Conservation (phyloP, 202 grass and related monocot genomes). For the Brachypodium distachyon region DNA sequence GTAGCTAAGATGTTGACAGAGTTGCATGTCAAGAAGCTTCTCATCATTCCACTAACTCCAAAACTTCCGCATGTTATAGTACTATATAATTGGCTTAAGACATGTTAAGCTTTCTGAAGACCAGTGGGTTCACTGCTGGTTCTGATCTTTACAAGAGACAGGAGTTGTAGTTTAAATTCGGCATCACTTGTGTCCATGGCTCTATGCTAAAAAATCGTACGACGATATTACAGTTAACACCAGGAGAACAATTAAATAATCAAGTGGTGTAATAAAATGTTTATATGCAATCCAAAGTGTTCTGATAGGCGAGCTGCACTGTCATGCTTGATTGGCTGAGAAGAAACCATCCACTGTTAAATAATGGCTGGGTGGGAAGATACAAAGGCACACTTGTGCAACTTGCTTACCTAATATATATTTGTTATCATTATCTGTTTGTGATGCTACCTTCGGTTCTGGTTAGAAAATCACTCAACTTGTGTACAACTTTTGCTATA, state of each 20-base stretch:
- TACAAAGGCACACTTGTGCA: slow-evolving; percentile 46
- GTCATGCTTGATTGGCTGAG: slow-evolving; percentile 28
- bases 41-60: slow-evolving; percentile 12
- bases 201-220: not conserved
- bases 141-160: slow-evolving; percentile 15
- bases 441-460: slow-evolving; percentile 31
- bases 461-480: slow-evolving; percentile 30
- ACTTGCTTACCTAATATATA: slow-evolving; percentile 48
- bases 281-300: slow-evolving; percentile 27
- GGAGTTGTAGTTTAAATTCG: slow-evolving; percentile 9
- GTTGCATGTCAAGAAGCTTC: slow-evolving; percentile 36
- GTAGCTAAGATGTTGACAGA: slow-evolving; percentile 47
- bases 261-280: slow-evolving; percentile 27
- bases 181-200: slow-evolving; percentile 5
- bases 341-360: slow-evolving; percentile 19
- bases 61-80: not conserved
- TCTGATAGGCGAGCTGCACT: slow-evolving; percentile 38
- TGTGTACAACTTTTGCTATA: slow-evolving; percentile 25
- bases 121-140: slow-evolving; percentile 21
- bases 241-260: slow-evolving; percentile 2
- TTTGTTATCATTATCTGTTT: slow-evolving; percentile 43
- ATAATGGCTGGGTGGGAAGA: slow-evolving; percentile 34
- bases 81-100: not conserved
- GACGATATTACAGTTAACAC: slow-evolving; percentile 6
- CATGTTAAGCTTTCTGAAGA: slow-evolving; percentile 35